Base-by-base conservation (phyloP, 148 eudicot species). In the Talinum fruticosum region DNA sequence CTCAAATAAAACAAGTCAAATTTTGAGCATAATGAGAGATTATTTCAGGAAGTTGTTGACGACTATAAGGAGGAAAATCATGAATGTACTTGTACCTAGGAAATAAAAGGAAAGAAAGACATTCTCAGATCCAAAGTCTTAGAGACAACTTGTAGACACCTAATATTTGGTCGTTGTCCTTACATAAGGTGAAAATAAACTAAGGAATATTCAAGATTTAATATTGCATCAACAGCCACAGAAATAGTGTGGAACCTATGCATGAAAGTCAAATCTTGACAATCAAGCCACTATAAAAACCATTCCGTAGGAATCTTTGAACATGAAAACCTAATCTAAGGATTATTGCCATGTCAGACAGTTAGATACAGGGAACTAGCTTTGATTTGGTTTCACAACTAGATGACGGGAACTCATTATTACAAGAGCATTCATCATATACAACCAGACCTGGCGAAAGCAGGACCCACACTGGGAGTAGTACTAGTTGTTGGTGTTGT, bases 1-100 rank as follows among this genome's bases (percentile, higher is more conserved):
- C 76, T 71, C 87, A 82, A 51, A 75, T 67, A 59, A 23, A 74
- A 79, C 72, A 23, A 64, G 54, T 12, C 33, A 66, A 32, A 47
- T 6, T 26, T 62, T 26, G 18, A 70, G 68, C 79, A 13, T 62
- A 24, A 24, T 28, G 23, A 51, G 57, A 51, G 57, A 51, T 19
- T 15, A 51, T 51, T 51, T 1, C 57, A 51, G 6, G 15, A 14
- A 51, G 57, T 51, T 51, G 23, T 15, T 51, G 4, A 51, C 57
- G 16, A 41, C 47, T 41, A 41, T 5, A 14, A 51, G 57, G 6
- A 16, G n/a, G 57, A 51, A 51, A 51, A 19, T 23, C 15, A 51
- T 19, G 7, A n/a, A n/a, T 36, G 16, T 66, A 53, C 44, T 2
- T 36, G 16, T 66, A 53, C 44, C 6, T 5, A 13, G 34, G 8